Evolutionary conservation across 257 asterid genomes (phyloP), one percentile per base, ranked within the genome.

Genomic region (Solanum chilense): DNA sequence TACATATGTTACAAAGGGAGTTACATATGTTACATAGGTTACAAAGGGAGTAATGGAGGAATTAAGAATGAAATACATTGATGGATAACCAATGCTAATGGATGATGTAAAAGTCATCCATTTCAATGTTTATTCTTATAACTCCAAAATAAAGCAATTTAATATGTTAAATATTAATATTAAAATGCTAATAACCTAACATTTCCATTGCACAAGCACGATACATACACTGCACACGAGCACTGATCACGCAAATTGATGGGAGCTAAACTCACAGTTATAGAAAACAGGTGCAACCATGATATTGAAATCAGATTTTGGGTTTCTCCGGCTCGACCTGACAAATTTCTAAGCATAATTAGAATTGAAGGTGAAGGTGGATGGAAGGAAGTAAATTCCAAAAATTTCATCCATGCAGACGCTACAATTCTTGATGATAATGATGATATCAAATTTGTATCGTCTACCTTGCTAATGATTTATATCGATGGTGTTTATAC

Each of bases 271-370:
- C 77, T 86, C 25, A 80, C 87, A 15, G 88, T 69, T 14, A 84
- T 89, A 10, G 89, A 80, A 73, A 90, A 89, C 39, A 85, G 84
- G 85, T 89, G 91, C 14, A 58, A 39, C 0, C 81, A 86, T 3
- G 90, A 88, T 82, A 83, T 87, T 85, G 91, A 90, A 25, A 86
- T 91, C 2, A 86, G 93, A 73, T 85, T 90, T 15, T 89, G 89
- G 85, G n/a, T 87, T 47, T 90, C 91, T 41, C 92, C 92, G 2
- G 87, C 85, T 47, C 89, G 91, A 41, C 91, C 92, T 0, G 91
- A 90, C 47, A 80, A 20, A 21, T 90, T 73, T 76, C 14, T 45
- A 41, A 89, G 86, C 7, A 90, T 88, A 49, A 85, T 90, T 25
- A 82, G 91, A 66, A 52, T 91, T 2, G 70, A 82, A 44, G 88